Percentiles rank a stretch among this genome's conserved stretches.
Conservation (phyloP, 2,329 filamentous ascomycete genomes). For the Ampelomyces quisqualis region DNA sequence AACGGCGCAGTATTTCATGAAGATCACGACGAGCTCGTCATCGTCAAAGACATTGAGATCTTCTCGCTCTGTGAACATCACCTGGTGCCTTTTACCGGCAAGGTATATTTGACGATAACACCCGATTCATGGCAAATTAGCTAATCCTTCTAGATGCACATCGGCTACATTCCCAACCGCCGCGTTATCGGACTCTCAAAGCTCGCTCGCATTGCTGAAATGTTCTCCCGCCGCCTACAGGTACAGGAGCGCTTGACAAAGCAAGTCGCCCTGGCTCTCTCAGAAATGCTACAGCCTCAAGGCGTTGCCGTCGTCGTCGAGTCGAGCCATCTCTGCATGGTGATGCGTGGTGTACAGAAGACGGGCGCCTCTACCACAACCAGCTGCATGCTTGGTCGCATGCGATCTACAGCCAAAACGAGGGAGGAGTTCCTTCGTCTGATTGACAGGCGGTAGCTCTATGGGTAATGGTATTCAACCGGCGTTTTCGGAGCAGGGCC, state of each 20-base stretch:
- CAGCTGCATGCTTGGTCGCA: constrained; percentile 95
- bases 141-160: constrained; percentile 74
- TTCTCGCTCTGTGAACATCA: constrained; percentile 97
- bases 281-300: constrained; percentile 87
- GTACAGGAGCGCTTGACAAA: constrained; percentile 96
- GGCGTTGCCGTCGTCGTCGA: constrained; percentile 98
- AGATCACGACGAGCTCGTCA: constrained; percentile 94
- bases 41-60: constrained; percentile 96
- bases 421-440: constrained; percentile 93
- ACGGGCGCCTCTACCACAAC: constrained; percentile 84
- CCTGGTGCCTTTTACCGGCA: constrained; percentile 92
- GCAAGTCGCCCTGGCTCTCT: constrained; percentile 90
- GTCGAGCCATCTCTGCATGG: constrained; percentile 95
- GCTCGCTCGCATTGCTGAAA: constrained; percentile 90
- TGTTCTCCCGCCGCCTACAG: constrained; percentile 91
- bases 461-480: constrained; percentile 1
- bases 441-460: constrained; percentile 35
- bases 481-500: background rate
- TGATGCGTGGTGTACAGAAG: constrained; percentile 98
- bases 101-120: constrained; percentile 62
- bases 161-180: constrained; percentile 91
- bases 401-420: constrained; percentile 89
- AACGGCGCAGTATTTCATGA: constrained; percentile 95
- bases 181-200: constrained; percentile 95
- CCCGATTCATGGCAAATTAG: background rate